Evolutionary conservation across 257 asterid genomes (phyloP).

Genomic region (Nicotiana knightiana): DNA sequence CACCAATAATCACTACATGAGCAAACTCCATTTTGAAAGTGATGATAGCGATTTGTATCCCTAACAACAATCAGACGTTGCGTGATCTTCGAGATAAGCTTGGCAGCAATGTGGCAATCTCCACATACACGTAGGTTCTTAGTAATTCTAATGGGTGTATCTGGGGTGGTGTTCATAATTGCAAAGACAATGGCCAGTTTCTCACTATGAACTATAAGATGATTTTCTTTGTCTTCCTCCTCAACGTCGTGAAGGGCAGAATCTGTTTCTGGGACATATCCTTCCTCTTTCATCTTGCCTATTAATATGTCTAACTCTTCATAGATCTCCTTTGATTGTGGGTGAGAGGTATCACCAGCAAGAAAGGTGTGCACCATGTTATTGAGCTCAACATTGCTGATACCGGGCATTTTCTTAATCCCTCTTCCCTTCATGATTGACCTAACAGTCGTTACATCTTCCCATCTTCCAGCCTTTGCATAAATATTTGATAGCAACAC

Average conservation of each 20-base stretch:
- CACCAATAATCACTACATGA: slow-evolving; percentile 95
- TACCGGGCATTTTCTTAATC: slow-evolving; percentile 71
- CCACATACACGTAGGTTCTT: slow-evolving; percentile 83
- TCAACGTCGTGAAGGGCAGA: slow-evolving; percentile 80
- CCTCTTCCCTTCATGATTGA: slow-evolving; percentile 63
- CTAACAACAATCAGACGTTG: slow-evolving; percentile 59
- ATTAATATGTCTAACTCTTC: slow-evolving; percentile 57
- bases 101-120: slow-evolving; percentile 81
- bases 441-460: slow-evolving; percentile 57
- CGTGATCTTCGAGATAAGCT: slow-evolving; percentile 64
- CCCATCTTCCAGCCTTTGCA: slow-evolving; percentile 89
- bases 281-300: slow-evolving; percentile 71
- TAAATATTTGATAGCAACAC: slow-evolving; percentile 75
- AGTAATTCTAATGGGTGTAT: slow-evolving; percentile 57
- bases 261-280: slow-evolving; percentile 73
- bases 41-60: slow-evolving; percentile 85
- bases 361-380: slow-evolving; percentile 65
- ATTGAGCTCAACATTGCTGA: slow-evolving; percentile 68
- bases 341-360: slow-evolving; percentile 73
- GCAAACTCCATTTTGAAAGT: slow-evolving; percentile 67
- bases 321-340: slow-evolving; percentile 52
- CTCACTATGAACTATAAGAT: slow-evolving; percentile 75
- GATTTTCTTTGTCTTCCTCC: slow-evolving; percentile 94
- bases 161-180: slow-evolving; percentile 47
- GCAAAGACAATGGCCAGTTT: slow-evolving; percentile 83